phyloP scores from a whole-genome alignment of 2,329 filamentous ascomycete species.

The Fusarium lateritium region DNA sequence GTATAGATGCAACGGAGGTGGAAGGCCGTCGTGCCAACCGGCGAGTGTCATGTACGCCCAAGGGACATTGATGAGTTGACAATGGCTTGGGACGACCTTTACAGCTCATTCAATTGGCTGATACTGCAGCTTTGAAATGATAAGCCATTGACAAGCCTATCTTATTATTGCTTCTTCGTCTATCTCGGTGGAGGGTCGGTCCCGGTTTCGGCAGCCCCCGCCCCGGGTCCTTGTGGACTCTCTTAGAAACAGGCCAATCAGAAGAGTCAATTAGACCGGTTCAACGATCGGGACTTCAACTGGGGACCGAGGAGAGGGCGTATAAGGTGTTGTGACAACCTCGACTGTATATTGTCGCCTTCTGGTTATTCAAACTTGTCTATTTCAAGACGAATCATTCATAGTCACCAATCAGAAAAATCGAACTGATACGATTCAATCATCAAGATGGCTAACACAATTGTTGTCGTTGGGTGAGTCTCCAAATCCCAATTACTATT shows the following conservation, averaged over 20 bases:
- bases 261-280: constrained; percentile 7
- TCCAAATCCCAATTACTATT: not conserved
- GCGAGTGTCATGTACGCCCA: constrained; percentile 37
- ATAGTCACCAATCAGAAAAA: not conserved
- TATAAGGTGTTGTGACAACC: constrained; percentile 25
- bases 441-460: constrained; percentile 50
- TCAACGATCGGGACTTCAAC: constrained; percentile 36
- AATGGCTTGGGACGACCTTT: not conserved
- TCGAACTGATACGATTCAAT: not conserved
- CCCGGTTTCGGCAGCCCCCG: constrained; percentile 26
- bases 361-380: not conserved
- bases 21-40: constrained; percentile 22
- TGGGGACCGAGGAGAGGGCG: constrained; percentile 19
- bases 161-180: constrained; percentile 13
- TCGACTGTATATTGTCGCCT: constrained; percentile 4
- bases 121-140: not conserved
- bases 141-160: constrained; percentile 12
- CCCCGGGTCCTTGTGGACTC: constrained; percentile 7
- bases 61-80: constrained; percentile 4
- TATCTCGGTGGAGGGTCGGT: constrained; percentile 3
- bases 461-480: constrained; percentile 55
- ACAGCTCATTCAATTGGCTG: constrained; percentile 14
- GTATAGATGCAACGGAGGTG: constrained; percentile 16
- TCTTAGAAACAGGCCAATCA: constrained; percentile 27
- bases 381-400: not conserved